phyloP scores from a whole-genome alignment of 1,284 basidiomycete genomes.

The Rhodotorula sp. region DNA sequence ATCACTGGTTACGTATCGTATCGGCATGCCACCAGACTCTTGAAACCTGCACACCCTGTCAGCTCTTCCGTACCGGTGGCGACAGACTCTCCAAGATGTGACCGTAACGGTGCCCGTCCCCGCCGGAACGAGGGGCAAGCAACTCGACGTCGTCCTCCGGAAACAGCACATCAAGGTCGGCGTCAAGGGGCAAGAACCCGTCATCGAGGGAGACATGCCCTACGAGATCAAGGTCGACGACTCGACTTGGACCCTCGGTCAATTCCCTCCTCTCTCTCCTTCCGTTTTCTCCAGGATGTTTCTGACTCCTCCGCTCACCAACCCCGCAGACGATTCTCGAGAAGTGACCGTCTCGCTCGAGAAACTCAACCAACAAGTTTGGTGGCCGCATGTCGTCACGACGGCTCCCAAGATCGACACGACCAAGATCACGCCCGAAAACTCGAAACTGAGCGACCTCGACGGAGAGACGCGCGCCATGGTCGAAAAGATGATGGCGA shows the following conservation, averaged over 20 bases:
- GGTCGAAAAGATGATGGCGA: slow-evolving; percentile 99
- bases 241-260: slow-evolving; percentile 93
- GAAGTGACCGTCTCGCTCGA: slow-evolving; percentile 75
- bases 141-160: slow-evolving; percentile 71
- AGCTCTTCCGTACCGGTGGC: slow-evolving; percentile 85
- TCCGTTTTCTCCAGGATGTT: too few relatives aligned
- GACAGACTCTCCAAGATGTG: slow-evolving; percentile 82
- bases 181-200: slow-evolving; percentile 78
- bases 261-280: too few relatives aligned
- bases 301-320: too few relatives aligned
- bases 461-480: slow-evolving; percentile 93
- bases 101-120: slow-evolving; percentile 81
- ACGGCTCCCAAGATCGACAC: slow-evolving; percentile 98
- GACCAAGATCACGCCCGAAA: slow-evolving; percentile 90
- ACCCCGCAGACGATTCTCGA: slow-evolving; percentile 75
- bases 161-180: slow-evolving; percentile 80
- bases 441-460: slow-evolving; percentile 92
- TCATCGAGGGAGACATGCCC: slow-evolving; percentile 86
- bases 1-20: neutral
- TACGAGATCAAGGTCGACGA: slow-evolving; percentile 93
- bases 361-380: slow-evolving; percentile 79
- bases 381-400: slow-evolving; percentile 97
- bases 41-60: neutral
- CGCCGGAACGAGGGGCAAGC: slow-evolving; percentile 74
- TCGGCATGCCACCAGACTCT: neutral